These are phyloP conservation scores for Sistotremastrum suecicum DNA, from an alignment of 768 basidiomycete species.

Conservation along the genomic window DNA sequence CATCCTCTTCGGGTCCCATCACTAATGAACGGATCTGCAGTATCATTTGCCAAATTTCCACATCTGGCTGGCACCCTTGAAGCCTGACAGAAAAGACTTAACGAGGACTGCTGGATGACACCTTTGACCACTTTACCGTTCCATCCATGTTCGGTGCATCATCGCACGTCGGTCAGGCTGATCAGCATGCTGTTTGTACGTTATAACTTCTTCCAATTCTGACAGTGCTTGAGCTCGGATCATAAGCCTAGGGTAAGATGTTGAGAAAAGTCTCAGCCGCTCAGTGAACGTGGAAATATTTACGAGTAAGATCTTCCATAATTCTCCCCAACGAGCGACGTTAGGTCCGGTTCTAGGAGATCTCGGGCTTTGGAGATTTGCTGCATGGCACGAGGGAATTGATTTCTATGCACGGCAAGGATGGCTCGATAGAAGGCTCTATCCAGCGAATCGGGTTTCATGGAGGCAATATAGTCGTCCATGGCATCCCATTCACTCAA, in stretches of 20 bases:
- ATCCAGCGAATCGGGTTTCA: conserved; percentile 89
- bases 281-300: conserved; percentile 14
- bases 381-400: conserved; percentile 77
- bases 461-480: conserved; percentile 91
- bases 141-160: conserved; percentile 96
- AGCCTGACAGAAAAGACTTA: conserved; percentile 32
- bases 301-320: conserved; percentile 97
- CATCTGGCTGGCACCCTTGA: conserved; percentile 93
- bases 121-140: conserved; percentile 38
- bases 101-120: background rate
- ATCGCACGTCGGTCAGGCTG: conserved; percentile 85
- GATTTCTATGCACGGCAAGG: conserved; percentile 89
- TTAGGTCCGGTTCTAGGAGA: conserved; percentile 79
- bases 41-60: conserved; percentile 98
- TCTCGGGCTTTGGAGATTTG: conserved; percentile 93
- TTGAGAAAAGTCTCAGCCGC: conserved; percentile 3
- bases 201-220: conserved; percentile 94
- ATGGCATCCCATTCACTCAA: conserved; percentile 95
- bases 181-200: conserved; percentile 88
- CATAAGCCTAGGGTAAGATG: conserved; percentile 48
- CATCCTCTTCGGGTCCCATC: conserved; percentile 84
- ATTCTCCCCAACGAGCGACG: conserved; percentile 84
- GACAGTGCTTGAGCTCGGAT: conserved; percentile 98
- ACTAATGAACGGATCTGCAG: conserved; percentile 92
- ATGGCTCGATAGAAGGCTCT: conserved; percentile 94